phyloP scores from a whole-genome alignment of 805 yeast species.

The Saccharomyces cerevisiae region DNA sequence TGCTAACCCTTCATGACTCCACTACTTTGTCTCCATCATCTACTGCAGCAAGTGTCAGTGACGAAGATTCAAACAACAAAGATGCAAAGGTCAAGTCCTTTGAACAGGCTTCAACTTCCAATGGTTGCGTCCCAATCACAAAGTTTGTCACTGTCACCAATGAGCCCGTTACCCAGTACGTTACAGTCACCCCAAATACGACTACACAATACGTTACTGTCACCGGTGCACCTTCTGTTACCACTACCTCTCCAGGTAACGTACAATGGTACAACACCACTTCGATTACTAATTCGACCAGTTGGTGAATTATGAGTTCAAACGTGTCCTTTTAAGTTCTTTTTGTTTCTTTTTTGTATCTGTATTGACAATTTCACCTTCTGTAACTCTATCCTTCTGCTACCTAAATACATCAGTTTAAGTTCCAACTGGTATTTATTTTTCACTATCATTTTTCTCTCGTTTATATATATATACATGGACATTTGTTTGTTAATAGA shows the following conservation, averaged over 20 bases:
- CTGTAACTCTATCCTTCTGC: neutral
- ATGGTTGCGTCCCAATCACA: constrained; percentile 13
- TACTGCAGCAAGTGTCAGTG: neutral
- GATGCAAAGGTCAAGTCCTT: neutral
- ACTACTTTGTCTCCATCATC: neutral
- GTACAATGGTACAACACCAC: neutral
- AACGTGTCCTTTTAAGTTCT: neutral
- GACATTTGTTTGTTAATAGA: neutral
- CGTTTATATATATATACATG: neutral
- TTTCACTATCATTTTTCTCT: neutral
- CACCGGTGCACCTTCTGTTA: neutral
- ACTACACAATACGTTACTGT: constrained; percentile 7
- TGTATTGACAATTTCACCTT: neutral
- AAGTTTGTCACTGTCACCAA: constrained; percentile 19
- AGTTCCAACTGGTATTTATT: neutral
- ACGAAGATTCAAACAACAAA: neutral
- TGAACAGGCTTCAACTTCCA: neutral
- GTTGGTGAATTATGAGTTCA: neutral
- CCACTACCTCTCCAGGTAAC: neutral
- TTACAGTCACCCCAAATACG: constrained; percentile 5
- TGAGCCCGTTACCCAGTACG: constrained; percentile 10
- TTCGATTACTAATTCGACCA: neutral
- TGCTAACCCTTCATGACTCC: constrained; percentile 2
- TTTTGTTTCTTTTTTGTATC: neutral
- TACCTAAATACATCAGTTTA: neutral